These are phyloP conservation scores for Coccomyxa sp. DNA, from an alignment of 139 green algal species.

Conservation along the genomic window DNA sequence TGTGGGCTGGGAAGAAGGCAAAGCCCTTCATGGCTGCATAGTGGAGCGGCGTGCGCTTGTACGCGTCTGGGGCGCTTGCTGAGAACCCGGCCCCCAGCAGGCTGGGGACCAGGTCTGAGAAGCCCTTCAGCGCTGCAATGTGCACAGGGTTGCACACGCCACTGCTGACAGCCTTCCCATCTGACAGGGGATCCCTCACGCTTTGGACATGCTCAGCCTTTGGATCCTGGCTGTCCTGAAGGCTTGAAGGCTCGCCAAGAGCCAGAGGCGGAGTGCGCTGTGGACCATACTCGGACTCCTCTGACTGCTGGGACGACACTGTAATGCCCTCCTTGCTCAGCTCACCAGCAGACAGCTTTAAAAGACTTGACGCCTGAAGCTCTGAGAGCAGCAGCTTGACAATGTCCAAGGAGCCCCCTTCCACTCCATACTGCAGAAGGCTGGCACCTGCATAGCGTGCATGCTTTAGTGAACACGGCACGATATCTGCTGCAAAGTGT, in stretches of 20 bases:
- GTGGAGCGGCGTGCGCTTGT: constrained; percentile 19
- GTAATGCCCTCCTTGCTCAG: background rate
- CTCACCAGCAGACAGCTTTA: background rate
- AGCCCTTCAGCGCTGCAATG: background rate
- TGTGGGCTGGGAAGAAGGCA: background rate
- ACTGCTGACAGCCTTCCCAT: background rate
- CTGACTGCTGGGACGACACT: background rate
- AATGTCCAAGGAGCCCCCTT: background rate
- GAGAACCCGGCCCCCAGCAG: constrained; percentile 9
- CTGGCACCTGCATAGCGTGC: background rate
- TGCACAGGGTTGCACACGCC: background rate
- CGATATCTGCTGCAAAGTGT: too few species aligned
- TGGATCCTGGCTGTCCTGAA: too few species aligned
- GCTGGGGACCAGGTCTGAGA: background rate
- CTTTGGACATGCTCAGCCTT: too few species aligned
- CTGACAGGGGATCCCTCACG: too few species aligned
- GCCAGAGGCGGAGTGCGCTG: too few species aligned
- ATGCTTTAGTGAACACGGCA: too few species aligned
- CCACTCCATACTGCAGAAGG: background rate
- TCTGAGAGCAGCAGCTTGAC: background rate
- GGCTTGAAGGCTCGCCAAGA: too few species aligned
- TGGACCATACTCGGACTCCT: too few species aligned
- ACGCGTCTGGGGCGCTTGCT: background rate
- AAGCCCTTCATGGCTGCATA: constrained; percentile 13
- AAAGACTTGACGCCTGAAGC: background rate